phyloP scores from a whole-genome alignment of 2,329 filamentous ascomycete genomes.

The Aspergillus proliferans region DNA sequence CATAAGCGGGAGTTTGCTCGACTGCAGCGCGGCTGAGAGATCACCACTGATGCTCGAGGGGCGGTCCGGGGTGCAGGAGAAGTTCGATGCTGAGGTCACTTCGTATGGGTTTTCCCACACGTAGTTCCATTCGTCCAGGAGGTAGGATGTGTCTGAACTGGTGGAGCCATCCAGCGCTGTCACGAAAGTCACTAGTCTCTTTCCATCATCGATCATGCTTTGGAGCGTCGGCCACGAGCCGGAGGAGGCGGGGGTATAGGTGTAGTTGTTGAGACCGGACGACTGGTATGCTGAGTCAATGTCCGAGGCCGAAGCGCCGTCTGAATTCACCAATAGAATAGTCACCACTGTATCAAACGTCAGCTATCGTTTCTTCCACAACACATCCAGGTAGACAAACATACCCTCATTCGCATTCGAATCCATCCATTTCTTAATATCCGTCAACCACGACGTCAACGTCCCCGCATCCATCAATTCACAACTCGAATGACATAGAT shows the following conservation, averaged over 20 bases:
- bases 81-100: constrained; percentile 55
- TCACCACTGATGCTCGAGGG: constrained; percentile 50
- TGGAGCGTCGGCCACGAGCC: constrained; percentile 65
- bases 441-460: constrained; percentile 56
- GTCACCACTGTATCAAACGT: constrained; percentile 53
- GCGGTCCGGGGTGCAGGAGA: constrained; percentile 66
- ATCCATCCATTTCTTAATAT: constrained; percentile 64
- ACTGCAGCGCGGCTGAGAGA: constrained; percentile 45
- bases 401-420: constrained; percentile 58
- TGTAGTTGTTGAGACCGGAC: constrained; percentile 56
- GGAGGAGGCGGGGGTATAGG: constrained; percentile 50
- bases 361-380: constrained; percentile 1
- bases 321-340: constrained; percentile 65
- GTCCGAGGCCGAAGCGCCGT: constrained; percentile 49
- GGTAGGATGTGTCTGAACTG: constrained; percentile 34
- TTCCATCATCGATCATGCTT: constrained; percentile 58
- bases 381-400: background rate
- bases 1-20: constrained; percentile 62
- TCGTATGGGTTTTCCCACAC: constrained; percentile 70
- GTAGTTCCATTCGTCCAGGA: constrained; percentile 39
- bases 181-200: constrained; percentile 63
- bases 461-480: constrained; percentile 62
- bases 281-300: constrained; percentile 52
- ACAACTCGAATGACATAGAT: constrained; percentile 66
- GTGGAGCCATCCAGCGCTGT: constrained; percentile 42